Base-by-base conservation (phyloP, 2,329 filamentous ascomycete species). In the Chrysoporthe austroafricana region DNA sequence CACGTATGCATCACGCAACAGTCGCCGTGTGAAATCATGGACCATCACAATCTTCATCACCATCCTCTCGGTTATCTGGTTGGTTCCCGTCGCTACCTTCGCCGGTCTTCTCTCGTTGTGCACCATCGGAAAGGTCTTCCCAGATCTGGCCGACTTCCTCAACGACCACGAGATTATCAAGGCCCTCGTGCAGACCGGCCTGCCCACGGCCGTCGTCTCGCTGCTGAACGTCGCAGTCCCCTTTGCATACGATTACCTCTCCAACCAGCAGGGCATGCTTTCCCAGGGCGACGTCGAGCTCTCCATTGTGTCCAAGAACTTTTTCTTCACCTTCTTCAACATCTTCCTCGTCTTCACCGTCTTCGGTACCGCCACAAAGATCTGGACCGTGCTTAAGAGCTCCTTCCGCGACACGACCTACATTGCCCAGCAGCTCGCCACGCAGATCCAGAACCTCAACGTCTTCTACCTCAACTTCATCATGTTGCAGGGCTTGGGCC, bases 261-360 rank as follows among this genome's bases (percentile, higher is more conserved):
- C 95, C 2, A 94, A 94, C 76, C 86, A 88, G 63, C 96, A 99
- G 81, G 96, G 96, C 61, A 96, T 96, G 90, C 93, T 97, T 63
- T 98, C 96, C 0, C 92, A 94, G 73, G 93, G 93, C 57, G 96
- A 99, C 70, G 90, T 99, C 32, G 96, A 98, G 78, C 85, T 99
- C 7, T 98, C 96, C 0, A 85, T 96, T 57, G 95, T 99, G 72
- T 97, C 93, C 64, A 99, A 99, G 82, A 99, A 98, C 79, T 99
- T 98, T 81, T 97, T 98, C 84, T 99, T 99, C 77, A 94, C 92
- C 11, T 99, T 99, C 79, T 98, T 99, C 87, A 99, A 99, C 80
- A 93, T 98, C 67, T 99, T 99, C 80, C 87, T 98, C 62, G 88
- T 98, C 57, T 97, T 98, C 77, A 96, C 95, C 0, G 86, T 96